Evolutionary conservation across 2,329 filamentous ascomycete species (phyloP).

Genomic region (Fusarium agapanthi): DNA sequence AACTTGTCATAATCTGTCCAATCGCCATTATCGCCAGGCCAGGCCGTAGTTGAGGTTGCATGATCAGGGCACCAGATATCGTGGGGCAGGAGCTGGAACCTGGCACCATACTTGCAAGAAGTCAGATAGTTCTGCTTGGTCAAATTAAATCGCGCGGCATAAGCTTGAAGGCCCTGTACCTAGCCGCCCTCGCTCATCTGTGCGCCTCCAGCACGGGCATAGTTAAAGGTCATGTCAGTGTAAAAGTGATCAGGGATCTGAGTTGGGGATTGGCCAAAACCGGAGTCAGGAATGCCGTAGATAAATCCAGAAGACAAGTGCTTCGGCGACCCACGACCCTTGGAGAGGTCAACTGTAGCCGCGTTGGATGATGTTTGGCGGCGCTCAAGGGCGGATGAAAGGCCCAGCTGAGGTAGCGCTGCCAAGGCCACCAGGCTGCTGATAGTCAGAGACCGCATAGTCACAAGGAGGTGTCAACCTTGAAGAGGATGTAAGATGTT

Average conservation of each 20-base stretch:
- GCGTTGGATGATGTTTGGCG: not conserved
- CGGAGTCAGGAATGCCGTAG: conserved; percentile 1
- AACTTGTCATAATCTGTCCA: not conserved
- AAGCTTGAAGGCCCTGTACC: not conserved
- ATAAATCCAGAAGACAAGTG: not conserved
- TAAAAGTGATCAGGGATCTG: conserved; percentile 5
- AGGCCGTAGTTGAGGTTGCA: not conserved
- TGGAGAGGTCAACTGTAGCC: not conserved
- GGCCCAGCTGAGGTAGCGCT: not conserved
- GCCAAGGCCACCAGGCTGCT: not conserved
- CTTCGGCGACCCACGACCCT: not conserved
- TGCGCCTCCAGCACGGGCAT: not conserved
- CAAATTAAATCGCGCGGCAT: not conserved
- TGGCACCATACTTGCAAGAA: not conserved
- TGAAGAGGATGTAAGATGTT: not conserved
- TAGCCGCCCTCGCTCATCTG: not conserved
- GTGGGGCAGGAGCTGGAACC: not conserved
- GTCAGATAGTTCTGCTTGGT: not conserved
- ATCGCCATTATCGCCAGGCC: conserved; percentile 1
- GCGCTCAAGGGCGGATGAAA: not conserved
- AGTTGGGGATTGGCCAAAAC: not conserved
- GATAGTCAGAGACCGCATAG: not conserved
- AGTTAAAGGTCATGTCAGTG: not conserved
- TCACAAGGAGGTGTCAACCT: not conserved
- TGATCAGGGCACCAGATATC: conserved; percentile 2